Evolutionary conservation across 192 early-diverging fungal genomes (phyloP).

Genomic region (Backusella morwellensis): DNA sequence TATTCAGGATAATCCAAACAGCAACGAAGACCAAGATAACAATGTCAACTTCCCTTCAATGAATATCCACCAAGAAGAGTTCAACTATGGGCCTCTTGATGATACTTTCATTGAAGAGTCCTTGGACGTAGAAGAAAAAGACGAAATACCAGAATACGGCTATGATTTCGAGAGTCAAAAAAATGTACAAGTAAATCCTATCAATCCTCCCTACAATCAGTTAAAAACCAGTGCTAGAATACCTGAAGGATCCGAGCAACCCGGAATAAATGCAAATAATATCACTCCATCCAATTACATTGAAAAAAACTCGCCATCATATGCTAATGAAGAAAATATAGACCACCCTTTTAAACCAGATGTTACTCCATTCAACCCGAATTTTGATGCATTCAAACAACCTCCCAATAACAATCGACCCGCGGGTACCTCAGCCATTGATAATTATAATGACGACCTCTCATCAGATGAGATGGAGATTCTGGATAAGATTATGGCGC

Average conservation of each 20-base stretch:
- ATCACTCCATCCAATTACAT: not conserved
- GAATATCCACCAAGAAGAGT: not conserved
- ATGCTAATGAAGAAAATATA: not conserved
- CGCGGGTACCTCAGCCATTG: not conserved
- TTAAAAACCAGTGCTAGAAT: not conserved
- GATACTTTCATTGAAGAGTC: not conserved
- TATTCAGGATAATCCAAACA: not conserved
- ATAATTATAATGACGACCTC: not conserved
- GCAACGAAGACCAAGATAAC: not conserved
- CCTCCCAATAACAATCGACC: not conserved
- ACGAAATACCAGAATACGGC: not conserved
- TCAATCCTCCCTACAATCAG: not conserved
- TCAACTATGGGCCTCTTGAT: not conserved
- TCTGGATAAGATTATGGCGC: not conserved
- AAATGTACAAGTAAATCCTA: not conserved
- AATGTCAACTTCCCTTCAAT: not conserved
- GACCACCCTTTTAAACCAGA: not conserved
- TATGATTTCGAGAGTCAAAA: not conserved
- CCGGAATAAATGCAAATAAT: not conserved
- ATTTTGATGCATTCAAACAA: not conserved
- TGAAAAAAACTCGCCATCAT: not conserved
- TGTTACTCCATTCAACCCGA: not conserved
- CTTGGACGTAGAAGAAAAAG: not conserved
- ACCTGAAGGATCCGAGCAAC: not conserved
- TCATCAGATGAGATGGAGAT: not conserved